Percentiles rank a stretch among this genome's conserved stretches.
Conservation (phyloP, 768 basidiomycete species). For the Leccinellum albellum region DNA sequence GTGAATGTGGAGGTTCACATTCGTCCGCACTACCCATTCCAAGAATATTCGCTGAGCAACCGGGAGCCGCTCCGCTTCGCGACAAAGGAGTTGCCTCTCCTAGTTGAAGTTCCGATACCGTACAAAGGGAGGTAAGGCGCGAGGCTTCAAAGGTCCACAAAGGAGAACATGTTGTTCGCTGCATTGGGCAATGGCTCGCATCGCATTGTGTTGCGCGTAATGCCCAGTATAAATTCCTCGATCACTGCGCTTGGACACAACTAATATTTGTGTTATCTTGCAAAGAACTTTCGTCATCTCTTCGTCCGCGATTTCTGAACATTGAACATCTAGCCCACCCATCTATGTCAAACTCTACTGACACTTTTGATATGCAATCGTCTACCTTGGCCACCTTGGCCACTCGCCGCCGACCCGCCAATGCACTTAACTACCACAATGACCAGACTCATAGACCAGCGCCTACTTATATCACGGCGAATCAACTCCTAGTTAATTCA, state of each 20-base stretch:
- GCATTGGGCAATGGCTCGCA: not conserved
- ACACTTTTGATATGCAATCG: not conserved
- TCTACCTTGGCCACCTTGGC: not conserved
- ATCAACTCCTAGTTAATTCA: not conserved
- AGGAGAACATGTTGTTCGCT: not conserved
- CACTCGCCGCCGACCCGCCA: not conserved
- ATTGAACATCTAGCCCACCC: not conserved
- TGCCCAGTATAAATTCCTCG: constrained; percentile 18
- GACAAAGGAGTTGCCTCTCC: constrained; percentile 6
- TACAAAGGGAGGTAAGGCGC: constrained; percentile 15
- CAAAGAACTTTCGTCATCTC: not conserved
- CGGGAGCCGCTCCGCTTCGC: not conserved
- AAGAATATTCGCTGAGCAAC: not conserved
- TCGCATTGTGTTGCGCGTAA: not conserved
- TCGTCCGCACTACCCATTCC: not conserved
- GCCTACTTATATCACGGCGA: not conserved
- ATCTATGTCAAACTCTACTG: not conserved
- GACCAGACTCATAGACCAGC: not conserved
- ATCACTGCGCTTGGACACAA: no score
- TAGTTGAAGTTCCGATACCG: not conserved
- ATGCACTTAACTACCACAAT: not conserved
- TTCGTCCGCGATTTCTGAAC: not conserved
- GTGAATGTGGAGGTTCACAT: not conserved
- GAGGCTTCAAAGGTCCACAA: constrained; percentile 5
- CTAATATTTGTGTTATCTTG: no score